Conservation (phyloP, 176 grass and related monocot genomes). For the Triticum dicoccoides region DNA sequence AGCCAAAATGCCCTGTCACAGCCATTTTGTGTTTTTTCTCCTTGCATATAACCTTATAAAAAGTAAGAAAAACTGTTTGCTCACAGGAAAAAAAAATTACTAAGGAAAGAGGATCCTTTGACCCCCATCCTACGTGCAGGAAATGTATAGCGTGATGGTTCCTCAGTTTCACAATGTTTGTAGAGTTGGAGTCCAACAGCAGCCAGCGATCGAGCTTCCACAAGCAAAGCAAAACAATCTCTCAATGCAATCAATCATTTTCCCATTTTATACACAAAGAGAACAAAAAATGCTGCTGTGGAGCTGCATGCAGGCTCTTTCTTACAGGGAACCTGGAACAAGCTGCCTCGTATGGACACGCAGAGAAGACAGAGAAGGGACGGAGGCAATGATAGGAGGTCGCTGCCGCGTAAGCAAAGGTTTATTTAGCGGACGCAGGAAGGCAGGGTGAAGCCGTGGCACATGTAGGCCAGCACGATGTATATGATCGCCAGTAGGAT, state of each 20-base stretch:
- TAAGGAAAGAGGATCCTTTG: too few species aligned
- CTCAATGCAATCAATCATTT: neutral
- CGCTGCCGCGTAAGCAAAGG: neutral
- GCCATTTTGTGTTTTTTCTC: too few species aligned
- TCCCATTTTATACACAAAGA: neutral
- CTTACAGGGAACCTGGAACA: neutral
- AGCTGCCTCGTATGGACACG: neutral
- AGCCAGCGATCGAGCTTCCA: too few species aligned
- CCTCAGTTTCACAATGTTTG: too few species aligned
- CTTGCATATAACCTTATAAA: too few species aligned
- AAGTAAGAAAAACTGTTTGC: too few species aligned
- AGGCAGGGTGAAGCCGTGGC: conserved; percentile 74
- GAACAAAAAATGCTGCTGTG: neutral
- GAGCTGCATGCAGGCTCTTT: neutral
- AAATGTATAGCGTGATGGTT: too few species aligned
- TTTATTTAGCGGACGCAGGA: conserved; percentile 54
- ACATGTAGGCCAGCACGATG: conserved; percentile 55
- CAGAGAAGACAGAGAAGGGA: neutral
- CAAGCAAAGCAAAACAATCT: neutral
- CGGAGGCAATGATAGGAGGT: too few species aligned
- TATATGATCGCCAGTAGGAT: conserved; percentile 75
- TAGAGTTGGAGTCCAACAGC: too few species aligned
- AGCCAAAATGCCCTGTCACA: too few species aligned
- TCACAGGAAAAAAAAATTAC: too few species aligned
- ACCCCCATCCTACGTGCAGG: too few species aligned